Base-by-base conservation (phyloP, 164 flowering plant species). In the Aristolochia contorta region DNA sequence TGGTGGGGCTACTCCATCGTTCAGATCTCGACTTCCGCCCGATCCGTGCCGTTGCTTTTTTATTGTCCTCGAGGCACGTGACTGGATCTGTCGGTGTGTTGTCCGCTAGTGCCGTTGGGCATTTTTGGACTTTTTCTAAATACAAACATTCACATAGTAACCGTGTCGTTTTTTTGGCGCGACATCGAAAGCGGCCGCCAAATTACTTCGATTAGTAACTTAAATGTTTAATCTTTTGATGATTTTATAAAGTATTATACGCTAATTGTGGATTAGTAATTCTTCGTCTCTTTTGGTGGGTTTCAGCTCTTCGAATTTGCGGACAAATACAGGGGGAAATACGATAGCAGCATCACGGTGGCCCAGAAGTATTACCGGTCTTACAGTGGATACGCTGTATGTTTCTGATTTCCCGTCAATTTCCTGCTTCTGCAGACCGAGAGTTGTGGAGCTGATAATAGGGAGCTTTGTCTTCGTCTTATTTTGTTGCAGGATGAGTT, bases 261-360 rank as follows among this genome's bases (percentile, higher is more conserved):
- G 24, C 19, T 16, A 20, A 52, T 25, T 14, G 55, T 6, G 7
- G 55, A 3, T 52, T 47, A 6, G 23, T 53, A 15, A 22, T 9
- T 53, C 16, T 20, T 16, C 16, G 14, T 37, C 43, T 37, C 12
- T 10, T 4, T 37, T 37, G 3, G 9, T 37, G 43, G 43, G 7
- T 57, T 48, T 51, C 91, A 94, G 99, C 87, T 94, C 2, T 94
- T 81, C 58, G 78, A 74, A 24, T 81, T 81, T 66, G 85, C 85
- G 15, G 94, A 93, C 79, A 86, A 83, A 61, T 90, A 90, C 82
- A 77, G 97, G 60, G 97, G 98, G 63, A 87, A 89, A 78, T 93
- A 93, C 54, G 97, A 90, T 74, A 77, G 87, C 76, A 89, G 94
- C 75, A 90, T 93, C 25, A 72, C 74, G 1, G 87, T 87, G 54